These are phyloP conservation scores for Russula sp. DNA, from an alignment of 768 basidiomycete species.

Conservation along the genomic window DNA sequence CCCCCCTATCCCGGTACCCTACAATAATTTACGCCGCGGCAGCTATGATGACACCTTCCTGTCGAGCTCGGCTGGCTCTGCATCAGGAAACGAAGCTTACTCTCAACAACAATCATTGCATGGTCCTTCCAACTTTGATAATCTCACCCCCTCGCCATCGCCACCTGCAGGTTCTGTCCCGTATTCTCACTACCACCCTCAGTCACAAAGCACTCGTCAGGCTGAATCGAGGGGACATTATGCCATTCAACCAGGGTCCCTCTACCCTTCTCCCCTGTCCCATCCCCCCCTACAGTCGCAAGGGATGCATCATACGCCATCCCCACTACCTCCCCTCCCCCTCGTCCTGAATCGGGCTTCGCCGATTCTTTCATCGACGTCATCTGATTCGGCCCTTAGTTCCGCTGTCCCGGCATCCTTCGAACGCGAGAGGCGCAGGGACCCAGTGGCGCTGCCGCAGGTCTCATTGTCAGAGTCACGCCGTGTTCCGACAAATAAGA, in stretches of 20 bases:
- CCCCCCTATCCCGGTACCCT: slow-evolving; percentile 37
- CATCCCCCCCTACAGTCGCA: slow-evolving; percentile 32
- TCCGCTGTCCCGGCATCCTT: slow-evolving; percentile 20
- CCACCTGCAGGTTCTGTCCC: slow-evolving; percentile 46
- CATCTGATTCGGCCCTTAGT: slow-evolving; percentile 18
- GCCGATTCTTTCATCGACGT: slow-evolving; percentile 19
- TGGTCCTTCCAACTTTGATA: slow-evolving; percentile 38
- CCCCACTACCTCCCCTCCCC: slow-evolving; percentile 13
- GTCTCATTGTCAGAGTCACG: slow-evolving; percentile 12
- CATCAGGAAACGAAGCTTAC: slow-evolving; percentile 49
- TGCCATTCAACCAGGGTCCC: slow-evolving; percentile 9
- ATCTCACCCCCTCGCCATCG: slow-evolving; percentile 55
- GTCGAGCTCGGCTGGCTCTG: slow-evolving; percentile 44
- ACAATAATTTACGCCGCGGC: slow-evolving; percentile 39
- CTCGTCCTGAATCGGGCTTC: slow-evolving; percentile 18
- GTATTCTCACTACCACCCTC: slow-evolving; percentile 51
- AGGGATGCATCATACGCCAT: slow-evolving; percentile 6
- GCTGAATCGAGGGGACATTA: slow-evolving; percentile 25
- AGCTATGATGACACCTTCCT: slow-evolving; percentile 42
- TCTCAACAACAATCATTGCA: slow-evolving; percentile 23
- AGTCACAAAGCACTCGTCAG: slow-evolving; percentile 28
- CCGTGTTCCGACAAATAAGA: slow-evolving; percentile 16
- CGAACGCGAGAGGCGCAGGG: slow-evolving; percentile 20
- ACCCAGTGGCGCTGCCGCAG: slow-evolving; percentile 11
- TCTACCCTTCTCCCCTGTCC: slow-evolving; percentile 45